Evolutionary conservation across 768 basidiomycete species (phyloP).

Genomic region (Daedaleopsis sinensis): DNA sequence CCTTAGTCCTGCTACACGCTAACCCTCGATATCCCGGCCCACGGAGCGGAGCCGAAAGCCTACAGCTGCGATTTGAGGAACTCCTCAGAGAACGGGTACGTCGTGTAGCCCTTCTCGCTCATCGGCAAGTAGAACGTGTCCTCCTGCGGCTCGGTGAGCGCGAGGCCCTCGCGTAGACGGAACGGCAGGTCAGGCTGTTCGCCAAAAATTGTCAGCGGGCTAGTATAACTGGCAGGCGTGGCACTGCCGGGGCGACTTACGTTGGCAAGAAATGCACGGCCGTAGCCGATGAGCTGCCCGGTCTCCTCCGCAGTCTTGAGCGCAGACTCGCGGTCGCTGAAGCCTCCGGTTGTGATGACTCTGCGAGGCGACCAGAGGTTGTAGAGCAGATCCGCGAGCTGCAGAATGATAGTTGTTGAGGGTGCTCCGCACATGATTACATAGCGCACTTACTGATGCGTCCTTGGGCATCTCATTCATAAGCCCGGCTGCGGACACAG

Average conservation of each 20-base stretch:
- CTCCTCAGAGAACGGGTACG: constrained; percentile 20
- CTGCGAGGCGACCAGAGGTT: constrained; percentile 8
- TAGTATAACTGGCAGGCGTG: no score
- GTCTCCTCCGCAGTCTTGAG: constrained; percentile 17
- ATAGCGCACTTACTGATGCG: background rate
- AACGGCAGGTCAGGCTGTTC: constrained; percentile 46
- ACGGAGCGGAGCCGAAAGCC: background rate
- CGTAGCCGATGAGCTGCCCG: constrained; percentile 24
- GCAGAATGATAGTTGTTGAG: no score
- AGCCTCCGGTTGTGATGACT: constrained; percentile 20
- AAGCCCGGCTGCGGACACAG: constrained; percentile 32
- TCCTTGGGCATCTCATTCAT: constrained; percentile 8
- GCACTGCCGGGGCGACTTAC: constrained; percentile 23
- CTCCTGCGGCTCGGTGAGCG: constrained; percentile 37
- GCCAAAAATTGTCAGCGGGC: background rate
- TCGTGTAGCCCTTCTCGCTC: constrained; percentile 30
- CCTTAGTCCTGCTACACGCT: no score
- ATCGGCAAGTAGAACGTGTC: constrained; percentile 42
- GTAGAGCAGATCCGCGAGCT: constrained; percentile 17
- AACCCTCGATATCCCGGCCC: no score
- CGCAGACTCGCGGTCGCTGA: constrained; percentile 20
- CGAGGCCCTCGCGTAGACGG: constrained; percentile 36
- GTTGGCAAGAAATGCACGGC: constrained; percentile 27
- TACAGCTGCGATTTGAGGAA: constrained; percentile 2
- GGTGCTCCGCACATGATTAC: no score